A percentile compares a stretch with the other conserved stretches of the same genome.
Evolutionary conservation across 345 rosid species (phyloP).

Genomic region (Ceriops zippeliana): DNA sequence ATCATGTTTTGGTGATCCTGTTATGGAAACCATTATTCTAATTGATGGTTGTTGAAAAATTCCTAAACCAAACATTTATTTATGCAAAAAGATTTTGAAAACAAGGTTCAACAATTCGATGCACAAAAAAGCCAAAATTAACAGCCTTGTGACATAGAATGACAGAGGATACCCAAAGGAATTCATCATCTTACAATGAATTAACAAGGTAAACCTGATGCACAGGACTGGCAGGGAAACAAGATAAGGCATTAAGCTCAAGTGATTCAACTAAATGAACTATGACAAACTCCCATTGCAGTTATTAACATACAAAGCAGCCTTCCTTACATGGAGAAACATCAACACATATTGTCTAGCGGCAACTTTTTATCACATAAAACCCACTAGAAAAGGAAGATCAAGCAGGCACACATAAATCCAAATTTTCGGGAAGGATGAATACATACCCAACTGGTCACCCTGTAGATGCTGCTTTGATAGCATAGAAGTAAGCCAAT

Average conservation of each 20-base stretch:
- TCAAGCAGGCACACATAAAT: neutral
- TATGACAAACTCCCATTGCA: neutral
- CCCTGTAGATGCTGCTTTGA: slow-evolving; percentile 71
- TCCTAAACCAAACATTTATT: neutral
- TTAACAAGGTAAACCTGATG: too few relatives aligned
- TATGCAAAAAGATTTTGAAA: neutral
- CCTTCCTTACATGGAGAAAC: neutral
- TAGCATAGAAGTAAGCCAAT: slow-evolving; percentile 96
- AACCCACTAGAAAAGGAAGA: neutral
- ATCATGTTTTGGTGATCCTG: slow-evolving; percentile 61
- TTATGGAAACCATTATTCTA: slow-evolving; percentile 10
- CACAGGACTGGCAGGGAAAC: neutral
- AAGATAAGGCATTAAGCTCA: neutral
- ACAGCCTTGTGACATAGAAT: neutral
- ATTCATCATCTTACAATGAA: too few relatives aligned
- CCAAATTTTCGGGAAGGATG: neutral
- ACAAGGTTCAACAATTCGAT: too few relatives aligned
- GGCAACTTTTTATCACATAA: neutral
- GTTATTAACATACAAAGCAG: neutral
- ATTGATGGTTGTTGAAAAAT: neutral
- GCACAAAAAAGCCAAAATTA: too few relatives aligned
- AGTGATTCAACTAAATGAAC: neutral
- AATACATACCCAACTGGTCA: slow-evolving; percentile 46
- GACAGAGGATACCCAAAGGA: too few relatives aligned
- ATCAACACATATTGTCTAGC: neutral